Conservation (phyloP, 1,139 yeast genomes). For the Debaryomyces singareniensis region DNA sequence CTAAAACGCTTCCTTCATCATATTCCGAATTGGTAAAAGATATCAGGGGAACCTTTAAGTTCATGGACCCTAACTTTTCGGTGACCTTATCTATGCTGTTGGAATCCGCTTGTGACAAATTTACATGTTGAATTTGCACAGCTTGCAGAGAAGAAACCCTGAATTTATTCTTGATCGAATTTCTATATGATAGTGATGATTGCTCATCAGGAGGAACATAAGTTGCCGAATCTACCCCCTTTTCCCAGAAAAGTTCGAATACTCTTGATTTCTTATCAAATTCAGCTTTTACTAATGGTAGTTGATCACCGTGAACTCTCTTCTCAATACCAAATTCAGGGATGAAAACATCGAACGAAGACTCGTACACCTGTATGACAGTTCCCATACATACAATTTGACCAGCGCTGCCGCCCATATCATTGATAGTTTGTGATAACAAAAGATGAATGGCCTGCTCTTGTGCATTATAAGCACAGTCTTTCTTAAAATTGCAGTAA, state of each 20-base stretch:
- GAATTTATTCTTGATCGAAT: slow-evolving; percentile 71
- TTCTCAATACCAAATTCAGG: slow-evolving; percentile 97
- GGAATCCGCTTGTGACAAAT: slow-evolving; percentile 23
- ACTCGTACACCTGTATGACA: slow-evolving; percentile 88
- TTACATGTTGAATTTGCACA: slow-evolving; percentile 49
- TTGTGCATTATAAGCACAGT: slow-evolving; percentile 89
- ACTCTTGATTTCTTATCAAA: slow-evolving; percentile 65
- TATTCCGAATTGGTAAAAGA: slow-evolving; percentile 22
- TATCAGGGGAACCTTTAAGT: slow-evolving; percentile 48
- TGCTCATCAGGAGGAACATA: slow-evolving; percentile 85
- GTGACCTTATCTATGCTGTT: slow-evolving; percentile 34
- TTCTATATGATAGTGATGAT: slow-evolving; percentile 67
- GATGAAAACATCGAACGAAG: slow-evolving; percentile 88
- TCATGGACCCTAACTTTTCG: slow-evolving; percentile 43
- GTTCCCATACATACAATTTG: slow-evolving; percentile 82
- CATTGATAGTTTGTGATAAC: slow-evolving; percentile 78
- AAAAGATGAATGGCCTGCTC: slow-evolving; percentile 89
- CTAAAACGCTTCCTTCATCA: slow-evolving; percentile 30
- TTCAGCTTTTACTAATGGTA: slow-evolving; percentile 89
- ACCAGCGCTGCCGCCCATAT: slow-evolving; percentile 69
- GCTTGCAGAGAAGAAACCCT: slow-evolving; percentile 68
- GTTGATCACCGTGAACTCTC: slow-evolving; percentile 95
- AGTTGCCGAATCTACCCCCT: slow-evolving; percentile 85
- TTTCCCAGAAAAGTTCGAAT: slow-evolving; percentile 87
- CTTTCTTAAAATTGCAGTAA: slow-evolving; percentile 91